Base-by-base conservation (phyloP, 495 filamentous ascomycete species). In the Pyrenula aspistea region DNA sequence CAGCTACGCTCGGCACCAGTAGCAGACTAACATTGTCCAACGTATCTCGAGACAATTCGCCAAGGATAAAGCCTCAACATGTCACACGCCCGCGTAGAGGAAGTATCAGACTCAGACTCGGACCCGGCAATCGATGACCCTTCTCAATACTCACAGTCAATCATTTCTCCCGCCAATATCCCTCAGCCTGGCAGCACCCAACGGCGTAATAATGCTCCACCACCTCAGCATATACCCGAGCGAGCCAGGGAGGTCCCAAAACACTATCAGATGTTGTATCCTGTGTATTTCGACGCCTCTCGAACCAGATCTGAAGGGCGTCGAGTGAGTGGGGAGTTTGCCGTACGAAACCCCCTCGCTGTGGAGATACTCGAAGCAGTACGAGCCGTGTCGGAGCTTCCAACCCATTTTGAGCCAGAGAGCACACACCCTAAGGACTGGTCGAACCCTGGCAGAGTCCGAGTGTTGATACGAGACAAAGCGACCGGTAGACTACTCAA, bases 371-470 rank as follows among this genome's bases (percentile, higher is more conserved):
- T 89, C 25, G 83, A 90, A 59, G 93, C 92, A 0, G 88, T 86
- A 63, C 50, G 22, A 4, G 8, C 22, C 50, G 22, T 52, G 19
- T 52, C 50, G 19, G 19, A 20, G 20, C 69, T 96, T 57, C 78
- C 81, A 24, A 83, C 84, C 25, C 85, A 91, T 2, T 85, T 96
- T 67, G 93, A 98, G 69, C 90, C 91, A 0, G 86, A 84, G 62
- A 96, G 95, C 72, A 75, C 83, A 51, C 93, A 98, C 73, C 93
- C 93, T 0, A 91, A 91, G 71, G 93, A 98, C 71, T 98, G 93
- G 93, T 86, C 85, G 31, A 98, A 98, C 72, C 93, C 93, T 12
- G 93, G 93, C 0, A 77, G 93, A 24, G 90, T 98, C 60, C 79
- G 88, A 53, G 81, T 96, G 21, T 70, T 81, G 62, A 70, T 96